phyloP scores from a whole-genome alignment of 169 alveolate species.

The Plasmodium berghei region DNA sequence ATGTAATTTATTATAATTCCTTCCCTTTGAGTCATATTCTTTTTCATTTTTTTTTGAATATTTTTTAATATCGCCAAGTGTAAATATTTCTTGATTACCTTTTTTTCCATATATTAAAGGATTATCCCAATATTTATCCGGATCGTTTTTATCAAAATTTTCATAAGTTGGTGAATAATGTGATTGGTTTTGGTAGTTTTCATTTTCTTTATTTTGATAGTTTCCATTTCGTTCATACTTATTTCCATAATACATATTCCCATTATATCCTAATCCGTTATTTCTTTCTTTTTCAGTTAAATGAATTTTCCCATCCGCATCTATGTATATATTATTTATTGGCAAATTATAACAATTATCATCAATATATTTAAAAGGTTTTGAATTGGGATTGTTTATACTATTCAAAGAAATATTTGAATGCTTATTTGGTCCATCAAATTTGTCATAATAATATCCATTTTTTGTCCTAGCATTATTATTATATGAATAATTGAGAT shows the following conservation, averaged over 20 bases:
- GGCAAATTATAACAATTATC: slow-evolving; percentile 37
- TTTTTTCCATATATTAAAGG: slow-evolving; percentile 25
- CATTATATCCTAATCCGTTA: background rate
- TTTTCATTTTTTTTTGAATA: slow-evolving; percentile 43
- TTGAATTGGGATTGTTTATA: slow-evolving; percentile 16
- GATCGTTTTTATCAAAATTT: slow-evolving; percentile 10
- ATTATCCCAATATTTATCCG: slow-evolving; percentile 47
- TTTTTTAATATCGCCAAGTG: slow-evolving; percentile 69
- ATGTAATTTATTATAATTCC: background rate
- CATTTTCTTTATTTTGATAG: background rate
- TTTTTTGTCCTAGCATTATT: slow-evolving; percentile 17
- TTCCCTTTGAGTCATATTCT: background rate
- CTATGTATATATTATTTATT: slow-evolving; percentile 41
- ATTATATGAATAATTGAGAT: too few species aligned
- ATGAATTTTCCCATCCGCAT: slow-evolving; percentile 62
- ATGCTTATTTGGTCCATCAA: background rate
- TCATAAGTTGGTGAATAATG: slow-evolving; percentile 12
- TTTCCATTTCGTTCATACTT: background rate
- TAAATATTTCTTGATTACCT: slow-evolving; percentile 38
- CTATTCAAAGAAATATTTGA: background rate
- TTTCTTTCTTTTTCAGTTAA: slow-evolving; percentile 38
- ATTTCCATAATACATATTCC: background rate
- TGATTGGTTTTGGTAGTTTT: background rate
- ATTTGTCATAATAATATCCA: background rate
- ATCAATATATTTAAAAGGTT: slow-evolving; percentile 49